A percentile compares a stretch with the other conserved stretches of the same genome.
phyloP scores from a whole-genome alignment of 2,329 filamentous ascomycete species.

The Grosmannia clavigera region DNA sequence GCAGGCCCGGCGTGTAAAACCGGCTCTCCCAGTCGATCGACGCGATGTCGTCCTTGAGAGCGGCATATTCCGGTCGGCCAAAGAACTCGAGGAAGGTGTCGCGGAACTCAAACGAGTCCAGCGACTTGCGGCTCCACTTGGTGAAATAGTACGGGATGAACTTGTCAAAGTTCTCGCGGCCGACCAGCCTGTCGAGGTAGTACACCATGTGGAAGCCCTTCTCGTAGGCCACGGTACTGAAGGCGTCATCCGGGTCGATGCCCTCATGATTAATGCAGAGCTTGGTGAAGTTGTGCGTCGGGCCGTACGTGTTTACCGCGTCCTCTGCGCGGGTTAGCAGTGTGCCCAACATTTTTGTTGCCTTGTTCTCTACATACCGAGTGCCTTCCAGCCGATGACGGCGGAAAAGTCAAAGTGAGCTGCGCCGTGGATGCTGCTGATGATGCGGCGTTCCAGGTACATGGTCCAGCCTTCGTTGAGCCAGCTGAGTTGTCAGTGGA shows the following conservation, averaged over 20 bases:
- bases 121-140: slow-evolving; percentile 70
- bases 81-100: slow-evolving; percentile 81
- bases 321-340: slow-evolving; percentile 41
- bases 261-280: slow-evolving; percentile 78
- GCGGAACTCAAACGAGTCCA: slow-evolving; percentile 93
- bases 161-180: slow-evolving; percentile 77
- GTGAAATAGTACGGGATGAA: slow-evolving; percentile 95
- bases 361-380: slow-evolving; percentile 33
- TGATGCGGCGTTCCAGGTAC: slow-evolving; percentile 81
- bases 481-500: slow-evolving; percentile 33
- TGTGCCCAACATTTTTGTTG: no score
- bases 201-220: slow-evolving; percentile 95
- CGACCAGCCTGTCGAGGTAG: slow-evolving; percentile 74
- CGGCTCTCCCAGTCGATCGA: slow-evolving; percentile 80
- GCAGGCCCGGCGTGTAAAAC: slow-evolving; percentile 81
- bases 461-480: slow-evolving; percentile 80
- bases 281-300: slow-evolving; percentile 86
- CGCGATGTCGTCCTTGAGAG: slow-evolving; percentile 50
- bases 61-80: slow-evolving; percentile 46
- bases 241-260: slow-evolving; percentile 90
- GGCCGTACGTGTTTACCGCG: slow-evolving; percentile 63
- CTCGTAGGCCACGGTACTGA: slow-evolving; percentile 85
- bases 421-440: slow-evolving; percentile 66
- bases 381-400: slow-evolving; percentile 89
- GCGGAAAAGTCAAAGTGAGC: slow-evolving; percentile 84